Base-by-base conservation (phyloP, 768 basidiomycete species). In the Dendrothele bispora region DNA sequence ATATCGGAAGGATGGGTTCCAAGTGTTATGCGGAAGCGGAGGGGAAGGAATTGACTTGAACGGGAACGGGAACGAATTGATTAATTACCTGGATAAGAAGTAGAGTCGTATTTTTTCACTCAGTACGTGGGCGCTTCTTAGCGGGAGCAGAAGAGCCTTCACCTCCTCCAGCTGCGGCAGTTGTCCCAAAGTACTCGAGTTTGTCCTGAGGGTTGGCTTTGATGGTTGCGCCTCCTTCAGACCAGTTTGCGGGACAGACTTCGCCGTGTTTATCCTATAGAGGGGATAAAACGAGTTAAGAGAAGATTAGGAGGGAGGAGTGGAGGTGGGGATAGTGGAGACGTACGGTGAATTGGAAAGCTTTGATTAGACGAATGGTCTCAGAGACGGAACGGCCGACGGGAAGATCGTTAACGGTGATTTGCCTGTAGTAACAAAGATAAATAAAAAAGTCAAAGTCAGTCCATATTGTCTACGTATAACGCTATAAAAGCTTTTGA, bases 361-460 rank as follows among this genome's bases (percentile, higher is more conserved):
- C 94, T 68, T 95, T 84, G 70, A 97, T 73, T 40, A 97, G 82
- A 50, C 94, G 87, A 44, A 94, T 56, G 2, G 93, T 94, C 73
- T 97, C 94, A 29, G 93, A 92, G 45, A 95, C 93, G 3, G 91
- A 93, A 44, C 94, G 88, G n/a, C 94, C 94, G 40, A 95, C 92
- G 12, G 93, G 91, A 32, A 95, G 79, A 66, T 97, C 94, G 62
- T 95, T 95, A 52, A 95, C 74, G 46, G 90, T 91, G 56, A 89
- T 86, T 74, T 91, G 86, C 52, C 86, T 88, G 35, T 22, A 46
- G 32, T 15, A 26, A n/a, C 39, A 17, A 28, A 20, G 21, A 35
- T 38, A 17, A 44, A n/a, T n/a, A n/a, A n/a, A n/a, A n/a, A n/a
- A n/a, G n/a, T n/a, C n/a, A 4, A 22, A 25, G 18, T 21, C 35